A percentile compares a stretch with the other conserved stretches of the same genome.
Evolutionary conservation across 75 land plant species (phyloP).

Genomic region (Selaginella moellendorffii): DNA sequence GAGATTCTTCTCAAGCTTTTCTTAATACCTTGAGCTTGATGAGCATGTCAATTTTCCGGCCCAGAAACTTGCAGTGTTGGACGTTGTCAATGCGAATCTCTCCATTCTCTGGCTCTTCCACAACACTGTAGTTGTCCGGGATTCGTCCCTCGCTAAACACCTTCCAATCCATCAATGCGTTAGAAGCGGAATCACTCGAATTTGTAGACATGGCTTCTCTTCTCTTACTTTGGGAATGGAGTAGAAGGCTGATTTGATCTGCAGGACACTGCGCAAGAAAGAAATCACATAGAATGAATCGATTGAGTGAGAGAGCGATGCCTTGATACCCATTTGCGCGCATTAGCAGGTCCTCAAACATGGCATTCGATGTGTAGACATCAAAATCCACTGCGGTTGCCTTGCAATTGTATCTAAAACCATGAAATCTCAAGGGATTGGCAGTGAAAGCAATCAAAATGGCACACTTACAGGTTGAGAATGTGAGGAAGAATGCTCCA

Average conservation of each 20-base stretch:
- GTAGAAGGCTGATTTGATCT: slow-evolving; percentile 91
- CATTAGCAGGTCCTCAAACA: slow-evolving; percentile 89
- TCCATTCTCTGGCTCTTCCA: too few species aligned
- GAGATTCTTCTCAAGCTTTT: too few species aligned
- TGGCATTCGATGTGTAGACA: slow-evolving; percentile 77
- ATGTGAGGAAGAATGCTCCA: slow-evolving; percentile 41
- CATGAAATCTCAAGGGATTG: background rate
- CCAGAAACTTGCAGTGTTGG: slow-evolving; percentile 64
- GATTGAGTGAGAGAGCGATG: too few species aligned
- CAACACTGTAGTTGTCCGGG: background rate
- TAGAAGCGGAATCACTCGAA: background rate
- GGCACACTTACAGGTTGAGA: slow-evolving; percentile 54
- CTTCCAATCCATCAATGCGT: background rate
- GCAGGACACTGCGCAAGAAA: slow-evolving; percentile 47
- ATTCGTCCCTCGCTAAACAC: background rate
- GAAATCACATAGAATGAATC: too few species aligned
- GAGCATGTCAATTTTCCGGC: slow-evolving; percentile 58
- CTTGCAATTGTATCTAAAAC: slow-evolving; percentile 42
- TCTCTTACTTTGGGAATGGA: slow-evolving; percentile 56
- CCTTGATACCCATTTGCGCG: slow-evolving; percentile 74
- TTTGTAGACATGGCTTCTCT: background rate
- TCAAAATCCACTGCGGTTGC: slow-evolving; percentile 69
- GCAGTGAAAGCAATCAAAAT: background rate
- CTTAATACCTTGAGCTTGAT: slow-evolving; percentile 55
- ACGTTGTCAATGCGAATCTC: slow-evolving; percentile 76